These are phyloP conservation scores for Datisca glomerata DNA, from an alignment of 306 rosid species.

Conservation along the genomic window DNA sequence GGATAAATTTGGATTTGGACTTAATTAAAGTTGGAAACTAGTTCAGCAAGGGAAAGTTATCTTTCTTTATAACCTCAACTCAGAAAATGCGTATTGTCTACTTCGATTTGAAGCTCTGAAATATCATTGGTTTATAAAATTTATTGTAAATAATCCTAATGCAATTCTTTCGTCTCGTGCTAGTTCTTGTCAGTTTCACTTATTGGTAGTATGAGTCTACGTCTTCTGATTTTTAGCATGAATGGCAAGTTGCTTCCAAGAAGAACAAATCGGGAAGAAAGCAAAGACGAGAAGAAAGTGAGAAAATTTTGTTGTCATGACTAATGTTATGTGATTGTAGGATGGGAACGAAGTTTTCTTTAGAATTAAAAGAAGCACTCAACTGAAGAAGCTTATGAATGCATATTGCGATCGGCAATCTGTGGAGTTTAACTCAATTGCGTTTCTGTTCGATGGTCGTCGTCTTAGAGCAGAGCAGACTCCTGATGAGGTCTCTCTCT, in stretches of 20 bases:
- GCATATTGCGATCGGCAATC: conserved; percentile 28
- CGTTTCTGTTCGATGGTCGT: conserved; percentile 33
- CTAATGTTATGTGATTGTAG: conserved; percentile 11
- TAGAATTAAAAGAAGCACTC: conserved; percentile 24
- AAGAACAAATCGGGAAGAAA: neutral
- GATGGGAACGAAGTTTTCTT: conserved; percentile 35
- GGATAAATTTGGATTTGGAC: too few species aligned
- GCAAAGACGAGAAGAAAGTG: neutral
- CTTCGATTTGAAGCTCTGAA: too few species aligned
- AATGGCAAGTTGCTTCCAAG: neutral
- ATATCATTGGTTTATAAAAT: too few species aligned
- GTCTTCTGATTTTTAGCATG: neutral
- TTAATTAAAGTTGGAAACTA: too few species aligned
- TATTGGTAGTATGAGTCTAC: neutral
- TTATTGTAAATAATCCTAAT: too few species aligned
- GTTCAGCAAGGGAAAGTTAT: too few species aligned
- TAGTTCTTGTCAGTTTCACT: neutral
- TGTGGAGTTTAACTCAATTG: conserved; percentile 10
- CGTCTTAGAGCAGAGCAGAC: conserved; percentile 27
- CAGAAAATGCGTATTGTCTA: too few species aligned
- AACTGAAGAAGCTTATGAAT: conserved; percentile 32
- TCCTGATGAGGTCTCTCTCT: conserved; percentile 27
- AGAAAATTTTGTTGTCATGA: too few species aligned
- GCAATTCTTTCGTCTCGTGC: neutral
- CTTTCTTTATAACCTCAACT: too few species aligned